These are phyloP conservation scores for Bipolaris zeicola DNA, from an alignment of 2,329 filamentous ascomycete species.

Conservation along the genomic window DNA sequence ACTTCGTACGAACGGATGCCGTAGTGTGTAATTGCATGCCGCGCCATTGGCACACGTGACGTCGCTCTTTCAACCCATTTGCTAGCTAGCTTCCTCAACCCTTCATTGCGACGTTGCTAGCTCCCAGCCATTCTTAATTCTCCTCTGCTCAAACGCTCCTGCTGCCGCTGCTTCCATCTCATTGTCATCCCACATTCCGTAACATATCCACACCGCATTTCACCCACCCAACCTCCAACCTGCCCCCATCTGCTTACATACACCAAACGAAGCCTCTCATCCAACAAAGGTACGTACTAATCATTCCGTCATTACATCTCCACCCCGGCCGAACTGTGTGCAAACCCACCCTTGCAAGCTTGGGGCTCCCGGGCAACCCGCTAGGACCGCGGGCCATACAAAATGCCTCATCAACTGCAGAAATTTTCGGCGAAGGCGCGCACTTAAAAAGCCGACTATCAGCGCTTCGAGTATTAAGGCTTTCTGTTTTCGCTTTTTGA, in stretches of 20 bases:
- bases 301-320: conserved; percentile 14
- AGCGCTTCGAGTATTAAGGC: conserved; percentile 22
- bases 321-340: conserved; percentile 29
- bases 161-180: background rate
- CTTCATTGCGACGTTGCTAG: conserved; percentile 8
- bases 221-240: background rate
- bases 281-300: conserved; percentile 35
- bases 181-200: background rate
- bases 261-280: background rate
- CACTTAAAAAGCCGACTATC: conserved; percentile 39
- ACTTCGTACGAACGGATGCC: background rate
- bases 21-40: conserved; percentile 9
- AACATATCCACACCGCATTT: background rate
- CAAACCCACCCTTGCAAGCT: conserved; percentile 25
- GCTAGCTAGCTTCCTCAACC: conserved; percentile 13
- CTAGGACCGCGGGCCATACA: conserved; percentile 40
- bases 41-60: conserved; percentile 15
- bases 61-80: conserved; percentile 11
- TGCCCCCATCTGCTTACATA: background rate
- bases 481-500: conserved; percentile 28
- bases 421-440: conserved; percentile 41
- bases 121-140: conserved; percentile 11
- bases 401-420: conserved; percentile 46
- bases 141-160: background rate
- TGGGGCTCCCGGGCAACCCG: conserved; percentile 34